A percentile compares a stretch with the other conserved stretches of the same genome.
These are phyloP conservation scores for Yamadazyma spencermartinsiae DNA, from an alignment of 1,139 yeast species.

Conservation along the genomic window DNA sequence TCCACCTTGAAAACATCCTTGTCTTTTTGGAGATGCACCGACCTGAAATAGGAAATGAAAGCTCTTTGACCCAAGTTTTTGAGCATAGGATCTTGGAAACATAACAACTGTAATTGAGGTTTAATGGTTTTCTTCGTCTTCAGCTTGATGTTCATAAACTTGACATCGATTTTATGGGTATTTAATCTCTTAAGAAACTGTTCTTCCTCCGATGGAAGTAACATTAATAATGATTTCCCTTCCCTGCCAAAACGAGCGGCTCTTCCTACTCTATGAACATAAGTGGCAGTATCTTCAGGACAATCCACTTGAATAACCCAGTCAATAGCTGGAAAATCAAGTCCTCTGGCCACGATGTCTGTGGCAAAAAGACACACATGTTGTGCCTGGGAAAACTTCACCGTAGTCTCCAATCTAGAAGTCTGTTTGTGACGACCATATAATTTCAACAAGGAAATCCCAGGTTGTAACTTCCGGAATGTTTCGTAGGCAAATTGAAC, in stretches of 20 bases:
- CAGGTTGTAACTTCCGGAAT: slow-evolving; percentile 91
- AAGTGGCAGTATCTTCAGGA: slow-evolving; percentile 94
- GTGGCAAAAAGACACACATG: slow-evolving; percentile 92
- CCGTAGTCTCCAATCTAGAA: slow-evolving; percentile 85
- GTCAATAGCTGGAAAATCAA: slow-evolving; percentile 95
- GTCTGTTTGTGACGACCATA: slow-evolving; percentile 97
- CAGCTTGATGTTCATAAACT: slow-evolving; percentile 71
- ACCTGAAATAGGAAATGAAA: slow-evolving; percentile 83
- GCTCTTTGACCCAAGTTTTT: slow-evolving; percentile 96
- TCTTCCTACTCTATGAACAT: slow-evolving; percentile 95
- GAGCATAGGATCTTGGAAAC: slow-evolving; percentile 88
- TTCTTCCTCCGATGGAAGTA: slow-evolving; percentile 81
- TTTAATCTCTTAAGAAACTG: slow-evolving; percentile 69
- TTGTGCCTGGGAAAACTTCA: slow-evolving; percentile 81
- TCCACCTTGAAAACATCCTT: slow-evolving; percentile 80
- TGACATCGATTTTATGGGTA: slow-evolving; percentile 65
- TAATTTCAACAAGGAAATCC: slow-evolving; percentile 85
- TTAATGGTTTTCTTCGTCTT: slow-evolving; percentile 77
- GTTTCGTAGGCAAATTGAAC: slow-evolving; percentile 93
- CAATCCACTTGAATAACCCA: slow-evolving; percentile 97
- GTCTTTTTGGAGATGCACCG: slow-evolving; percentile 83
- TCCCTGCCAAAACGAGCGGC: slow-evolving; percentile 90
- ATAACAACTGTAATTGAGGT: slow-evolving; percentile 82
- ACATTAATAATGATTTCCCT: slow-evolving; percentile 82
- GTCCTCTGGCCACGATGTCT: slow-evolving; percentile 95